These are phyloP conservation scores for Fomitopsis betulina DNA, from an alignment of 1,284 basidiomycete genomes.

Conservation along the genomic window DNA sequence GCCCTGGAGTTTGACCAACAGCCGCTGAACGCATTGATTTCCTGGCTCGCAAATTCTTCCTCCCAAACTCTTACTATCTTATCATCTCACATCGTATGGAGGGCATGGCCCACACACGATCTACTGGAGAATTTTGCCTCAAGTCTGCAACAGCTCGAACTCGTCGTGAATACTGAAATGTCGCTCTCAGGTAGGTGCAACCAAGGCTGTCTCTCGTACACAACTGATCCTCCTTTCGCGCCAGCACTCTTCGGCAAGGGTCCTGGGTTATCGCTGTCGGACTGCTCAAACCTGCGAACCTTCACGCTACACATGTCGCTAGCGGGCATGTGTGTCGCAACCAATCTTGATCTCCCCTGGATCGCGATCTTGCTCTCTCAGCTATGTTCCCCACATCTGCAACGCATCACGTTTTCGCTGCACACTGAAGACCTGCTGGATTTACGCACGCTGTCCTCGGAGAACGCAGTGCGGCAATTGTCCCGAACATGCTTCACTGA, in stretches of 20 bases:
- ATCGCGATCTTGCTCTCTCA: constrained; percentile 11
- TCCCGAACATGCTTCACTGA: constrained; percentile 9
- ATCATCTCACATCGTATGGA: neutral
- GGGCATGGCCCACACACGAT: neutral
- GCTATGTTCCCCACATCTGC: constrained; percentile 4
- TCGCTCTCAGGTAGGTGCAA: neutral
- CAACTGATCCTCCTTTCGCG: too few species aligned
- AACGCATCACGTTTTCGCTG: neutral
- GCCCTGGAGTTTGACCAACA: neutral
- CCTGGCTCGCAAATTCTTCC: neutral
- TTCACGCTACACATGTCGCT: constrained; percentile 12
- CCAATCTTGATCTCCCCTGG: constrained; percentile 14
- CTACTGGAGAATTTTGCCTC: neutral
- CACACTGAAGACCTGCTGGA: constrained; percentile 6
- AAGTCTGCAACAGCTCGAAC: neutral
- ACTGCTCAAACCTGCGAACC: constrained; percentile 9
- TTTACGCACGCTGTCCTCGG: constrained; percentile 15
- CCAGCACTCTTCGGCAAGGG: neutral
- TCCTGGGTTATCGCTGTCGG: constrained; percentile 7
- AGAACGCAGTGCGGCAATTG: constrained; percentile 15
- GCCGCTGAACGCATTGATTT: neutral
- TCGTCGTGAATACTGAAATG: neutral
- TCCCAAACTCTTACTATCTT: neutral
- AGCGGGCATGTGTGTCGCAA: constrained; percentile 18
- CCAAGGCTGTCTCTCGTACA: neutral